Base-by-base conservation (phyloP, 1,139 yeast genomes). In the Candida glucosophila region DNA sequence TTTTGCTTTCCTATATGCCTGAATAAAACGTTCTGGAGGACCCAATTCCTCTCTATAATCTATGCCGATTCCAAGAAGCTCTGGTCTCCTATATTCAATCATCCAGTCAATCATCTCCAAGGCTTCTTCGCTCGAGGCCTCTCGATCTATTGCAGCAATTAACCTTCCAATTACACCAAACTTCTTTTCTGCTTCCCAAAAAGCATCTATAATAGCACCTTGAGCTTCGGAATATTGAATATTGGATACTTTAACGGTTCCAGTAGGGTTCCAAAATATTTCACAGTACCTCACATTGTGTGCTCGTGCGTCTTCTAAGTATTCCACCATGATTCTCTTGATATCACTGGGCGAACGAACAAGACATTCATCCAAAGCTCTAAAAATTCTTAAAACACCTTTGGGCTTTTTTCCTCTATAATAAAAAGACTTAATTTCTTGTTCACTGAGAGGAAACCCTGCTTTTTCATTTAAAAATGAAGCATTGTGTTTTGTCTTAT, bases 231-330 rank as follows among this genome's bases (percentile, higher is more conserved):
- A 19, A 25, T 30, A 45, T 2, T 43, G 37, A 16, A 45, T 45
- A 17, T 36, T 31, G 4, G 49, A 44, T 9, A 31, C 39, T 17
- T 34, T 23, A 5, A 42, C 44, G 1, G 49, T 41, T 5, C 51
- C 51, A 1, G 51, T 43, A 5, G 51, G 49, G 31, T 45, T 45
- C 51, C 51, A 45, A 19, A 42, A 45, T 22, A 45, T 35, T 29
- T 45, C 51, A 15, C 39, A 29, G 28, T 45, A 43, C 6, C 28
- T 16, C 13, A 45, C 41, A 23, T 44, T 43, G 26, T 44, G 48
- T 2, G 14, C 6, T 8, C 27, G 24, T 1, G 45, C 47, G 14
- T 32, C 35, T 18, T 37, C 39, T 9, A 44, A 32, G 21, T 45
- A 42, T 27, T 45, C 49, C 14, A 22, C 21, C 5, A 45, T 39